Conservation (phyloP, 2,329 filamentous ascomycete genomes). For the Xylaria sp. region DNA sequence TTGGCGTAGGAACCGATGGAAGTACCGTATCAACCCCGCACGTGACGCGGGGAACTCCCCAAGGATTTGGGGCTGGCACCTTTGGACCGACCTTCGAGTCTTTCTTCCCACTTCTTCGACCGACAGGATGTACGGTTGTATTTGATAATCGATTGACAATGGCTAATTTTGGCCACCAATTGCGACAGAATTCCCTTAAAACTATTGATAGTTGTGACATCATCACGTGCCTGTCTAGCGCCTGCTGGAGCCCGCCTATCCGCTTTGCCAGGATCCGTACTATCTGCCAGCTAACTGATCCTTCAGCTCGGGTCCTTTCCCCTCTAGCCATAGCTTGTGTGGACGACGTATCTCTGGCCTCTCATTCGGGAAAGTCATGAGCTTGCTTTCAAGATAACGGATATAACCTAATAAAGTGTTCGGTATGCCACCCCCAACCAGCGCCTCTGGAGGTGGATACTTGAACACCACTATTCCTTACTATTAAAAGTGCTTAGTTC, state of each 20-base stretch:
- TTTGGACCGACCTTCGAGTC: slow-evolving; percentile 8
- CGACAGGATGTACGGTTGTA: no score
- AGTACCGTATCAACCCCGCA: not conserved
- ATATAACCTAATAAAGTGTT: not conserved
- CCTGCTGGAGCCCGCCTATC: not conserved
- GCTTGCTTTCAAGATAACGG: not conserved
- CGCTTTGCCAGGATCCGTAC: not conserved
- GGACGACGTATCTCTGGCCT: not conserved
- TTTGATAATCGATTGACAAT: not conserved
- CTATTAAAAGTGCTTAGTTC: not conserved
- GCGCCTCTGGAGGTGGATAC: not conserved
- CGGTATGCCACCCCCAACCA: not conserved
- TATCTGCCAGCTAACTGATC: not conserved
- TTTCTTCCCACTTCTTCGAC: not conserved
- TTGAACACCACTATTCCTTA: not conserved
- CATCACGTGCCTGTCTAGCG: not conserved
- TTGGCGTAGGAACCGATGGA: not conserved
- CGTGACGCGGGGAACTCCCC: slow-evolving; percentile 3
- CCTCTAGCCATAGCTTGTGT: not conserved
- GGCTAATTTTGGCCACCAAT: not conserved
- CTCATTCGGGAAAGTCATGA: not conserved
- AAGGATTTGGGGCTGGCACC: slow-evolving; percentile 23
- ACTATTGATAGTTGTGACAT: not conserved
- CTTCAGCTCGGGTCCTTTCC: not conserved
- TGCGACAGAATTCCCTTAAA: not conserved